Base-by-base conservation (phyloP, 2,329 filamentous ascomycete species). In the Arthroderma sp. region DNA sequence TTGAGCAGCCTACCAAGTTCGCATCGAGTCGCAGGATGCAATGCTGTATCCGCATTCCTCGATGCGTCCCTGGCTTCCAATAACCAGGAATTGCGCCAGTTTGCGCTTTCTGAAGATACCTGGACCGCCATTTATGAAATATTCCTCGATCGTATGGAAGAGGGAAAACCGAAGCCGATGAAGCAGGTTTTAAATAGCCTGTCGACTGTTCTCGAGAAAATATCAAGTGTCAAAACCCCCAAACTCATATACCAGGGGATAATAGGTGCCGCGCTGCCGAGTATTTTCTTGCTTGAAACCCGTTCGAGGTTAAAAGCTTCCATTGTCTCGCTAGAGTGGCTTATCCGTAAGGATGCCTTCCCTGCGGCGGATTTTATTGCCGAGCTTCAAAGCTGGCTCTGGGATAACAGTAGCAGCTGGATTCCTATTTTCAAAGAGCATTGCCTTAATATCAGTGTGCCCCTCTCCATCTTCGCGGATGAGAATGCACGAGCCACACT, bases 31-130 rank as follows among this genome's bases (percentile, higher is more conserved):
- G 60, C 63, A 5, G 61, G 62, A 33, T 68, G 65, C 49, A 70
- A 69, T 59, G 63, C 67, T 5, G 43, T 69, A 29, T 65, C 64
- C 45, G 62, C 62, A 15, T 69, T 68, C 43, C 51, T 71, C 22
- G 61, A 68, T 49, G 57, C 61, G 8, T 60, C 62, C 6, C 46
- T 53, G 10, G 50, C 52, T 8, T 65, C 68, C 8, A 42, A 54
- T 29, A 53, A 55, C 45, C 47, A 56, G 8, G 47, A 51, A 5
- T 58, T 68, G 2, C 58, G 54, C 37, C 42, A 55, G 27, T 52
- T 70, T 44, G 58, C 54, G 28, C 50, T 58, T 2, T 64, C 61
- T 3, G 40, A 57, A 5, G 52, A 57, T 10, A 60, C 54, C 29
- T 71, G 68, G 68, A 48, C 62, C 15, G 53, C 60, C 22, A 54